These are phyloP conservation scores for Harrya chromipes DNA, from an alignment of 768 basidiomycete species.

Conservation along the genomic window DNA sequence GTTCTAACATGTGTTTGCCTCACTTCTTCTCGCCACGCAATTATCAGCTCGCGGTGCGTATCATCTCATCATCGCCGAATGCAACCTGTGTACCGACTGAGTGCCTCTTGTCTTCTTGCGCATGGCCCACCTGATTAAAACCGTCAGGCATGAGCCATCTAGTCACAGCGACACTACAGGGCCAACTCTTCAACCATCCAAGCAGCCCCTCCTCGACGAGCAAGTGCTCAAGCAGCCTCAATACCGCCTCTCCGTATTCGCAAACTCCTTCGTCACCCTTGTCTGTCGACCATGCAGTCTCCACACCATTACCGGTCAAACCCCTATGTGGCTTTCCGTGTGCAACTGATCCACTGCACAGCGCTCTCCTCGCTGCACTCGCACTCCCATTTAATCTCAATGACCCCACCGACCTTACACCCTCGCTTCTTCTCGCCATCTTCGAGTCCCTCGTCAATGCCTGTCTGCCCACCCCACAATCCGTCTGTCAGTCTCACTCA, in stretches of 20 bases:
- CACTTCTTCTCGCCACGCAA: slow-evolving; percentile 30
- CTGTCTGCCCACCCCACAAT: slow-evolving; percentile 46
- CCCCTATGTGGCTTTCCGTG: too few species aligned
- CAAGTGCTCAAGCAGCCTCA: too few species aligned
- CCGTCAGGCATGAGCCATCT: slow-evolving; percentile 35
- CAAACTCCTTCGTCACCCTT: neutral
- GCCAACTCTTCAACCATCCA: too few species aligned
- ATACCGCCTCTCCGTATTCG: too few species aligned
- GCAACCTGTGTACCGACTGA: slow-evolving; percentile 16
- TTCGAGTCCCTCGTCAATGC: slow-evolving; percentile 57
- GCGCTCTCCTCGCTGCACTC: slow-evolving; percentile 38
- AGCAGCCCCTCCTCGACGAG: too few species aligned
- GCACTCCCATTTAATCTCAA: slow-evolving; percentile 45
- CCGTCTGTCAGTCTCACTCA: slow-evolving; percentile 37
- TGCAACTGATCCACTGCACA: too few species aligned
- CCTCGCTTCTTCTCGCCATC: slow-evolving; percentile 66
- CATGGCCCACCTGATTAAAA: slow-evolving; percentile 36
- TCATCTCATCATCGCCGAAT: slow-evolving; percentile 27
- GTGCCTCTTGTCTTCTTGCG: slow-evolving; percentile 24
- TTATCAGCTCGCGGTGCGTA: slow-evolving; percentile 34
- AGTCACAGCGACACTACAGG: too few species aligned
- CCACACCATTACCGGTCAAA: neutral
- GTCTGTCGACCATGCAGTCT: neutral
- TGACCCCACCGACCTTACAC: slow-evolving; percentile 62
- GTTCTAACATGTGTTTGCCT: slow-evolving; percentile 32